phyloP scores from a whole-genome alignment of 2,329 filamentous ascomycete genomes.

The Hortaea sp. region DNA sequence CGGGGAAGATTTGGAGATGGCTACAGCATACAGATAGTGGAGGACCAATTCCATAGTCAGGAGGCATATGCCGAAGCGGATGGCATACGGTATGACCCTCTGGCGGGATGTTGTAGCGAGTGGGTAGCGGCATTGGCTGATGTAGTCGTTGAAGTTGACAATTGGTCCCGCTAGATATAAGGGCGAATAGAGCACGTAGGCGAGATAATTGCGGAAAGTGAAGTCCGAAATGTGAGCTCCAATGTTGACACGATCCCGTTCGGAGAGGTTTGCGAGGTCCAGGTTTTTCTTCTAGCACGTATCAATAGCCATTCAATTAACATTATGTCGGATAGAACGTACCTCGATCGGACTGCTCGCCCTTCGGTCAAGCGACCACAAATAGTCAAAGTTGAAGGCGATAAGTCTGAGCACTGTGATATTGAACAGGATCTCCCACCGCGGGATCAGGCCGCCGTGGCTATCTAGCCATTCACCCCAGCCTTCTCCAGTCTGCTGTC shows the following conservation, averaged over 20 bases:
- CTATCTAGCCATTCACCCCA: constrained; percentile 67
- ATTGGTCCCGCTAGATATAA: constrained; percentile 90
- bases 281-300: constrained; percentile 89
- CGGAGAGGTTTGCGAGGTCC: constrained; percentile 75
- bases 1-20: constrained; percentile 73
- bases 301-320: constrained; percentile 42
- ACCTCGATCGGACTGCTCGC: constrained; percentile 70
- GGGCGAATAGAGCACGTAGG: constrained; percentile 83
- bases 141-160: constrained; percentile 95
- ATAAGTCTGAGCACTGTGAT: constrained; percentile 85
- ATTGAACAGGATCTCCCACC: constrained; percentile 98
- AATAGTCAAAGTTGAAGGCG: constrained; percentile 94
- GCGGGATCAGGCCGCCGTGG: constrained; percentile 69
- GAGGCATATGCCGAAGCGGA: constrained; percentile 71
- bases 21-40: constrained; percentile 87
- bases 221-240: constrained; percentile 64
- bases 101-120: constrained; percentile 39
- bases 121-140: constrained; percentile 70
- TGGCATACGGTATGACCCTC: constrained; percentile 69
- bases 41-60: constrained; percentile 84
- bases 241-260: constrained; percentile 72
- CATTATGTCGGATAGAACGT: constrained; percentile 26
- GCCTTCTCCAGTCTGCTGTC: constrained; percentile 25
- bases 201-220: constrained; percentile 75
- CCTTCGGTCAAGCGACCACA: constrained; percentile 69